Conservation (phyloP, 352 stramenopile genomes). For the Phytophthora podocarpi region DNA sequence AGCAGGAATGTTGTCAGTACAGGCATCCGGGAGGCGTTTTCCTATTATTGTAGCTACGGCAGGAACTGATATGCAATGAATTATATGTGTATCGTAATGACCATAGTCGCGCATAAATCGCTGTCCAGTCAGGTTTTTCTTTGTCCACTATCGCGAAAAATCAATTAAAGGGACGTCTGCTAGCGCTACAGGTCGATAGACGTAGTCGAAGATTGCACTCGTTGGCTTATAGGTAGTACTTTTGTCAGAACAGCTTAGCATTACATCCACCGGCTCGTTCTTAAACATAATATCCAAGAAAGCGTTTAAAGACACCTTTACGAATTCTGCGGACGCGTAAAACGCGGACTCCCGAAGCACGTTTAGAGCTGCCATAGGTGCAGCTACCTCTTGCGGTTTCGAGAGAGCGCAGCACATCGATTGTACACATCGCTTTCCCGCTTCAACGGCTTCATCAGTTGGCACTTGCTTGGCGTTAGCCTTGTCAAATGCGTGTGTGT, state of each 20-base stretch:
- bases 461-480: background rate
- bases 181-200: too few species aligned
- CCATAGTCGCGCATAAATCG: background rate
- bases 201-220: background rate
- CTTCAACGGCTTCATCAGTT: background rate
- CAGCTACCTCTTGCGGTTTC: background rate
- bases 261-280: background rate
- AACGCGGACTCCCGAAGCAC: background rate
- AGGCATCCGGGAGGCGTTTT: background rate
- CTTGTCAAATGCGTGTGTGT: background rate
- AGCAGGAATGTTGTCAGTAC: background rate
- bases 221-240: slow-evolving; percentile 2
- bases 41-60: background rate
- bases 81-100: background rate
- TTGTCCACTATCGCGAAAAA: background rate
- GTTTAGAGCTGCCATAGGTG: background rate
- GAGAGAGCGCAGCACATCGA: background rate
- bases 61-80: background rate
- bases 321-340: background rate
- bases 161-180: too few species aligned
- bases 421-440: background rate
- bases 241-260: background rate
- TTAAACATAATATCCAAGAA: background rate
- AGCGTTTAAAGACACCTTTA: background rate
- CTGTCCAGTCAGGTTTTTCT: background rate